Percentiles rank a stretch among this genome's conserved stretches.
phyloP scores from a whole-genome alignment of 306 rosid species.

The Pyrus pyrifolia region DNA sequence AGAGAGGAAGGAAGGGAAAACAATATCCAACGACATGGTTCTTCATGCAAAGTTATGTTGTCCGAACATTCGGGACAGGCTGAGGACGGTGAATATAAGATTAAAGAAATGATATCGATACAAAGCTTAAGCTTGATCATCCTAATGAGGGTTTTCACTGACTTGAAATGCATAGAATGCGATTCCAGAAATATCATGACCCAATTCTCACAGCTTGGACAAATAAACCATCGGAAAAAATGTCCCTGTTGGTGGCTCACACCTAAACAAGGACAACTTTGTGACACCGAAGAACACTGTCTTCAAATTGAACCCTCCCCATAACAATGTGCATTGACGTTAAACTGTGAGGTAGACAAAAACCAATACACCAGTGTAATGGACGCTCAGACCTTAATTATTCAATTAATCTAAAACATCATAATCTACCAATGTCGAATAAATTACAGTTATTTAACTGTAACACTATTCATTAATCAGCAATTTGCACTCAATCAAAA shows the following conservation, averaged over 20 bases:
- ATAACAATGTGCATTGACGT: neutral
- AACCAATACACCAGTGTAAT: too few relatives aligned
- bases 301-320: neutral
- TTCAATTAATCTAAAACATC: neutral
- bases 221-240: neutral
- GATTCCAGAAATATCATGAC: neutral
- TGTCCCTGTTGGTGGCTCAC: neutral
- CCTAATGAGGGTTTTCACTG: neutral
- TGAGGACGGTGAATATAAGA: neutral
- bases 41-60: neutral
- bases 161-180: neutral
- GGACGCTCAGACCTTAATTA: neutral
- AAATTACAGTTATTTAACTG: neutral
- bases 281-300: neutral
- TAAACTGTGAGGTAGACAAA: too few relatives aligned
- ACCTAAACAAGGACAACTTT: neutral
- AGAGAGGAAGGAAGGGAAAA: neutral
- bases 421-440: neutral
- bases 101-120: neutral
- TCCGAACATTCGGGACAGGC: neutral
- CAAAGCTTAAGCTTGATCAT: neutral
- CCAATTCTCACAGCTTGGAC: neutral
- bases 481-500: neutral
- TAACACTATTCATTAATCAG: neutral
- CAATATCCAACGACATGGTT: neutral